These are phyloP conservation scores for Picea abies DNA, from an alignment of 83 land plant species.

Conservation along the genomic window DNA sequence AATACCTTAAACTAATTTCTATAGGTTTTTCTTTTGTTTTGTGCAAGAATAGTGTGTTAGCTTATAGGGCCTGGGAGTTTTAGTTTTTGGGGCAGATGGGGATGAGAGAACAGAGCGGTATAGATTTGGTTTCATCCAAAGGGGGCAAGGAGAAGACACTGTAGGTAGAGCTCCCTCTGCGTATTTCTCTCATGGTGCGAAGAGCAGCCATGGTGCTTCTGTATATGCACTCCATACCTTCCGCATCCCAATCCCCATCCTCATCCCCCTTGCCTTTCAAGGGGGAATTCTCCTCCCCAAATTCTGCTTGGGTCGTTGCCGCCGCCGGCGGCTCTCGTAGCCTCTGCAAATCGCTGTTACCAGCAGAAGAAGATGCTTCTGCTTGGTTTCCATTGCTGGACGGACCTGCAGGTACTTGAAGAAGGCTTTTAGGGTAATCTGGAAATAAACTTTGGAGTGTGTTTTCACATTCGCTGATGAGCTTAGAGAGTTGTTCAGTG, in stretches of 20 bases:
- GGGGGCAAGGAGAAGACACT: constrained; percentile 61
- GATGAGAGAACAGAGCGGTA: not conserved
- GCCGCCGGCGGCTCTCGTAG: not conserved
- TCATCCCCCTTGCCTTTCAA: not conserved
- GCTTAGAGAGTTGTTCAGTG: constrained; percentile 62
- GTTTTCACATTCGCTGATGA: constrained; percentile 59
- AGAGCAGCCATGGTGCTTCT: constrained; percentile 58
- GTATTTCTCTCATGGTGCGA: constrained; percentile 45
- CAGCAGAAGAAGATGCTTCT: too few relatives aligned
- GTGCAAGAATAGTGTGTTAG: too few relatives aligned
- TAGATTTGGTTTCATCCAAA: constrained; percentile 2
- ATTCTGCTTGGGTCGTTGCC: not conserved
- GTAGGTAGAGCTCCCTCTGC: constrained; percentile 61
- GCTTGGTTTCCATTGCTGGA: too few relatives aligned
- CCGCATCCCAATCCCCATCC: constrained; percentile 16
- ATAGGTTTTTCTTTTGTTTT: too few relatives aligned
- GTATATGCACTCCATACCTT: constrained; percentile 38
- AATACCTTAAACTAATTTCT: too few relatives aligned
- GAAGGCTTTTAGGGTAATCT: not conserved
- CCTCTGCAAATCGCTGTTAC: not conserved
- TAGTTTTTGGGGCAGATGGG: not conserved
- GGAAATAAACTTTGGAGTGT: constrained; percentile 52
- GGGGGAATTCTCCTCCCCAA: not conserved
- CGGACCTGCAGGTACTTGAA: not conserved
- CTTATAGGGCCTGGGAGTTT: too few relatives aligned